Evolutionary conservation across 768 basidiomycete species (phyloP).

Genomic region (Suillus plorans): DNA sequence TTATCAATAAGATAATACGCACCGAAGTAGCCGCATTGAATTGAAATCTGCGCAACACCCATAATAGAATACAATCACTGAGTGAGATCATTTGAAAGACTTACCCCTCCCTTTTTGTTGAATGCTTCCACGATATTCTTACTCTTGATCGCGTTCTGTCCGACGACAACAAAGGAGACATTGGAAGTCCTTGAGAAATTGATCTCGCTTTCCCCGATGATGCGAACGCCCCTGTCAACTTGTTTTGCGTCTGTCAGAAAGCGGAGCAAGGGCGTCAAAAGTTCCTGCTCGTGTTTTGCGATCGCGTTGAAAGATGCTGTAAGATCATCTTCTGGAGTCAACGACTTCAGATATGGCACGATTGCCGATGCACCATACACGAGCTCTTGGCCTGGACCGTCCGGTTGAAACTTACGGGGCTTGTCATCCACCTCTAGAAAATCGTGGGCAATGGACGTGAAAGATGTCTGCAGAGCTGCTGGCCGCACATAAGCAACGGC

Average conservation of each 20-base stretch:
- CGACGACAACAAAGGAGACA: conserved; percentile 68
- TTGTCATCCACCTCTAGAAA: conserved; percentile 52
- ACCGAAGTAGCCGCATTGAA: conserved; percentile 78
- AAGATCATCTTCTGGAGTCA: conserved; percentile 50
- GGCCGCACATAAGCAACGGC: conserved; percentile 64
- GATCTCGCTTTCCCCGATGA: conserved; percentile 60
- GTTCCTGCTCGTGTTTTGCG: conserved; percentile 56
- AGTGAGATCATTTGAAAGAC: conserved; percentile 25
- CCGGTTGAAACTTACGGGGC: conserved; percentile 67
- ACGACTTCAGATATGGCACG: conserved; percentile 60
- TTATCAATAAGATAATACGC: conserved; percentile 61
- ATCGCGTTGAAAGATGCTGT: conserved; percentile 56
- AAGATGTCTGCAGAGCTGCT: conserved; percentile 44
- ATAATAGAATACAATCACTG: background rate
- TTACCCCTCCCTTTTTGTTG: conserved; percentile 60
- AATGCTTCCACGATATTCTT: conserved; percentile 64
- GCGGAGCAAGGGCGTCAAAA: conserved; percentile 53
- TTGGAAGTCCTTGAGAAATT: conserved; percentile 58
- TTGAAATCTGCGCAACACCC: conserved; percentile 55
- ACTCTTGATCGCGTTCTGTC: conserved; percentile 55
- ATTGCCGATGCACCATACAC: conserved; percentile 61
- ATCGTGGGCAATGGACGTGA: conserved; percentile 66
- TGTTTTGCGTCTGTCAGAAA: conserved; percentile 54
- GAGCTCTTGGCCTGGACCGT: conserved; percentile 74
- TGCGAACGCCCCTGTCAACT: conserved; percentile 56